Percentiles rank a stretch among this genome's conserved stretches.
Conservation (phyloP, 495 filamentous ascomycete genomes). For the Penicillium robsamsonii region DNA sequence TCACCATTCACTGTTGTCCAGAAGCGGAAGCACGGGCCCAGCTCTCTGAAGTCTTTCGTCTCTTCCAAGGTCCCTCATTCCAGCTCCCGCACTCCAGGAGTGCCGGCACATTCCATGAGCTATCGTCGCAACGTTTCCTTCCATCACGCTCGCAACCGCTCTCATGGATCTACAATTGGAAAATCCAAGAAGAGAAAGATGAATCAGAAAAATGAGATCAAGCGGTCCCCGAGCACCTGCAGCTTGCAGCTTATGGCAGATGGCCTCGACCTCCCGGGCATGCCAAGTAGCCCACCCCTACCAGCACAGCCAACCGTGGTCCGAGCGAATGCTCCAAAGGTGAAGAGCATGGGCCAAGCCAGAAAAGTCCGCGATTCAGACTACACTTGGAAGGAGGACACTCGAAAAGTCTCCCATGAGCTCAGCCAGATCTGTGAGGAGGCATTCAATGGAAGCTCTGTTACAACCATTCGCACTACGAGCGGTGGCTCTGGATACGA, state of each 20-base stretch:
- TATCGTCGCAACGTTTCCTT: slow-evolving; percentile 83
- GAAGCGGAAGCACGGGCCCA: slow-evolving; percentile 36
- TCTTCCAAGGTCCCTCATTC: slow-evolving; percentile 35
- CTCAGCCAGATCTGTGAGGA: slow-evolving; percentile 70
- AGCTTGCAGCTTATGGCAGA: slow-evolving; percentile 30
- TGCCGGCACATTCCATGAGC: slow-evolving; percentile 54
- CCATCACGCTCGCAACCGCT: slow-evolving; percentile 52
- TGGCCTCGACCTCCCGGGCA: slow-evolving; percentile 18
- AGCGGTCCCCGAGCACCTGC: slow-evolving; percentile 27
- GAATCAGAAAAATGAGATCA: slow-evolving; percentile 17
- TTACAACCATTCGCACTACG: slow-evolving; percentile 48
- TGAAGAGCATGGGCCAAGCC: slow-evolving; percentile 28
- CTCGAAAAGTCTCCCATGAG: slow-evolving; percentile 64
- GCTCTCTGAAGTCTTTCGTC: slow-evolving; percentile 41
- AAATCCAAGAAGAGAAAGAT: slow-evolving; percentile 29
- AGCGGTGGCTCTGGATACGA: slow-evolving; percentile 44
- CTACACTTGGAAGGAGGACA: slow-evolving; percentile 58
- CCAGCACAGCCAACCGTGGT: slow-evolving; percentile 44
- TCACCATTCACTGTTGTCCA: slow-evolving; percentile 37
- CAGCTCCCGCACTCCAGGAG: slow-evolving; percentile 60
- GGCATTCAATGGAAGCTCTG: slow-evolving; percentile 74
- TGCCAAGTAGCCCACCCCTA: slow-evolving; percentile 36
- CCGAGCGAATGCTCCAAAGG: slow-evolving; percentile 28
- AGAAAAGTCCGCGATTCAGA: slow-evolving; percentile 44
- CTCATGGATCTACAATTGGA: slow-evolving; percentile 35